Evolutionary conservation across 192 early-diverging fungal genomes (phyloP).

Genomic region (Backusella morwellensis): DNA sequence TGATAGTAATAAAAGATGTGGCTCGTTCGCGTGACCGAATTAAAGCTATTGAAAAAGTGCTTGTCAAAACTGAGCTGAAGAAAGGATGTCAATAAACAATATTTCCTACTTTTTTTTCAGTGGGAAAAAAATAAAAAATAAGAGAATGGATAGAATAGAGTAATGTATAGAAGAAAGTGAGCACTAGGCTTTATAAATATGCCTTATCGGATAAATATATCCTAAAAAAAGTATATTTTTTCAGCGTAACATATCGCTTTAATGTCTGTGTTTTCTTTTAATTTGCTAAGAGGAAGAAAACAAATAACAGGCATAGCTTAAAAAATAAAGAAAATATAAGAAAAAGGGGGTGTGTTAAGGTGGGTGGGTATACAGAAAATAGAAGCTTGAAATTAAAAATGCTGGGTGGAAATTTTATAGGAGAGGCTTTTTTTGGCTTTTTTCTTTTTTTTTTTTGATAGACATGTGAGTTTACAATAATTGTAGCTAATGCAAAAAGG

Average conservation of each 20-base stretch:
- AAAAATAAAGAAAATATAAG: conserved; percentile 1
- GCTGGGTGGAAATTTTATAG: conserved; percentile 1
- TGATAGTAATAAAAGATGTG: neutral
- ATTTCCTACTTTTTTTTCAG: conserved; percentile 25
- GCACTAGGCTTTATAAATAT: neutral
- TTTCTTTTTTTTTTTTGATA: neutral
- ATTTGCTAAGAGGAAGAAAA: neutral
- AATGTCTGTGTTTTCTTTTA: neutral
- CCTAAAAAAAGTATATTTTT: neutral
- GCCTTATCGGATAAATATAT: neutral
- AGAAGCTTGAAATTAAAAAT: neutral
- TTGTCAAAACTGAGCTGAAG: conserved; percentile 52
- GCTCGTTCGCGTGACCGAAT: neutral
- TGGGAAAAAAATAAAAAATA: neutral
- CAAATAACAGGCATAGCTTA: neutral
- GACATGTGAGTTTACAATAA: neutral
- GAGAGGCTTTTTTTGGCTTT: neutral
- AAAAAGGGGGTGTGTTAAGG: too few species aligned
- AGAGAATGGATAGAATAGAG: neutral
- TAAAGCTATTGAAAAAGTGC: neutral
- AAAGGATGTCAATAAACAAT: conserved; percentile 91
- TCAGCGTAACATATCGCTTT: neutral
- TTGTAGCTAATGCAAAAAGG: conserved; percentile 1
- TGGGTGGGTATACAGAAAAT: neutral
- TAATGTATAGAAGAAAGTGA: neutral